A percentile compares a stretch with the other conserved stretches of the same genome.
These are phyloP conservation scores for Boletellus ananiceps DNA, from an alignment of 768 basidiomycete genomes.

Conservation along the genomic window DNA sequence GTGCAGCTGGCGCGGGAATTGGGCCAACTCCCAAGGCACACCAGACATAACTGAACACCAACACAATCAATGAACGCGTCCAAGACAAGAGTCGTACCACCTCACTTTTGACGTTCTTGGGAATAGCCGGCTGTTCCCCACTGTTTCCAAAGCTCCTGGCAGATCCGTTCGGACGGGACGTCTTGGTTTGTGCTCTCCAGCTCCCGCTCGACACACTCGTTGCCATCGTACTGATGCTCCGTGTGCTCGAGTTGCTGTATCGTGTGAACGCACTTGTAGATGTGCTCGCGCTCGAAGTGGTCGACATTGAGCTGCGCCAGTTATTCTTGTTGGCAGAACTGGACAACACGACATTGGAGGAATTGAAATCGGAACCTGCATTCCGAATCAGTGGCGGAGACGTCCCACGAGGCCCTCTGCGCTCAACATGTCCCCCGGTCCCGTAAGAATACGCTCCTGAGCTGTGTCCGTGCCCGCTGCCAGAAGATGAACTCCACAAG, in stretches of 20 bases:
- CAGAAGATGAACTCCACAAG: slow-evolving; percentile 19
- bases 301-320: slow-evolving; percentile 75
- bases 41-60: slow-evolving; percentile 60
- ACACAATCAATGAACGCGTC: not conserved
- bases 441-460: slow-evolving; percentile 12
- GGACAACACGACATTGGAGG: slow-evolving; percentile 59
- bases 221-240: slow-evolving; percentile 75
- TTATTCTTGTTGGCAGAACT: slow-evolving; percentile 40
- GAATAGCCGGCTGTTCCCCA: slow-evolving; percentile 32
- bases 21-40: slow-evolving; percentile 69
- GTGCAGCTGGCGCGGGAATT: slow-evolving; percentile 64
- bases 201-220: slow-evolving; percentile 74
- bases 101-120: slow-evolving; percentile 79
- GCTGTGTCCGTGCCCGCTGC: slow-evolving; percentile 6
- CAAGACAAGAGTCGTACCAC: slow-evolving; percentile 25
- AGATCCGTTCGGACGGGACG: not conserved
- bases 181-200: slow-evolving; percentile 53
- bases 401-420: slow-evolving; percentile 39
- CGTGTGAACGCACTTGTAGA: slow-evolving; percentile 72
- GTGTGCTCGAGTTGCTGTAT: slow-evolving; percentile 64
- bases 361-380: slow-evolving; percentile 43
- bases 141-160: slow-evolving; percentile 1
- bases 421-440: slow-evolving; percentile 25
- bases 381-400: slow-evolving; percentile 62
- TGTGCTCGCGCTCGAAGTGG: slow-evolving; percentile 63